A percentile compares a stretch with the other conserved stretches of the same genome.
Conservation (phyloP, 164 flowering plant species). For the Cinnamomum chago region DNA sequence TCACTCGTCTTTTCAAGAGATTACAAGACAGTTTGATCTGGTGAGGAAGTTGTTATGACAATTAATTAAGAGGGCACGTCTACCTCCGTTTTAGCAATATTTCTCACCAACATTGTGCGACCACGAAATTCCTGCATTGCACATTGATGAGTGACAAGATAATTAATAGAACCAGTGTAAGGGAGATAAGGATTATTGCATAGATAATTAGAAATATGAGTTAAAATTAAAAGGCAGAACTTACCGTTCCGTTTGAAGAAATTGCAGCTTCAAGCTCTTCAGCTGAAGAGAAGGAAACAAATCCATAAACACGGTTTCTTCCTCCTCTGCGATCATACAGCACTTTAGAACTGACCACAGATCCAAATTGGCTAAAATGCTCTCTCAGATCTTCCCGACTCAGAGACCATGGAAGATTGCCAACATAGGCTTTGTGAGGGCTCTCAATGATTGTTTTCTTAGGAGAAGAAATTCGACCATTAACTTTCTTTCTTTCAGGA, state of each 20-base stretch:
- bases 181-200: not conserved
- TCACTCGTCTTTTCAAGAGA: not conserved
- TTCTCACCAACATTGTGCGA: constrained; percentile 30
- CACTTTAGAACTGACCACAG: constrained; percentile 36
- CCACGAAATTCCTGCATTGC: constrained; percentile 27
- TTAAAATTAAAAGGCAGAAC: not conserved
- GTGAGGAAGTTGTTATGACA: too few species aligned
- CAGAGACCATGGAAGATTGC: constrained; percentile 39
- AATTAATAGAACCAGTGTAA: not conserved
- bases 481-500: constrained; percentile 13
- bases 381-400: constrained; percentile 34
- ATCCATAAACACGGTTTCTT: constrained; percentile 33
- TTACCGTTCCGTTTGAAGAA: constrained; percentile 33
- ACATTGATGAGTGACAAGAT: not conserved
- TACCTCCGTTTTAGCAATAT: constrained; percentile 15
- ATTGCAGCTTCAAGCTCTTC: constrained; percentile 36
- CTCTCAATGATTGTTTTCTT: constrained; percentile 32
- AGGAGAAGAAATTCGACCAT: constrained; percentile 15
- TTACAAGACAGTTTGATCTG: not conserved
- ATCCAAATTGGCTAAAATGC: constrained; percentile 42
- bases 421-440: constrained; percentile 42
- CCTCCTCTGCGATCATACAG: constrained; percentile 36
- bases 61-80: not conserved
- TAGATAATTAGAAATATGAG: not conserved
- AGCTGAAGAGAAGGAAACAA: constrained; percentile 37